Evolutionary conservation across 2,329 filamentous ascomycete genomes (phyloP).

Genomic region (Colletotrichum musae): DNA sequence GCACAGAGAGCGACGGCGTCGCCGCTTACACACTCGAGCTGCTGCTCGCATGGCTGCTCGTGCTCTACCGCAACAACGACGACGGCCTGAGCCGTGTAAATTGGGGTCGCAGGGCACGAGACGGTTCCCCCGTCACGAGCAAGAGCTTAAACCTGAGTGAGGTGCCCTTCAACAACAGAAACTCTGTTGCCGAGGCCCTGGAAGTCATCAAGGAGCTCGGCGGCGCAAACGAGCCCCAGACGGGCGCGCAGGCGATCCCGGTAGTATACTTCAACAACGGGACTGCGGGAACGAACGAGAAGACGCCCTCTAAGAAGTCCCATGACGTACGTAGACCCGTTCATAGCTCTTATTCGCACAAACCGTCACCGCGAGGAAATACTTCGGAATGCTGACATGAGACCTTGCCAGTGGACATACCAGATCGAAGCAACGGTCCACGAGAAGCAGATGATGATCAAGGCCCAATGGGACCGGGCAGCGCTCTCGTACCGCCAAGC

Average conservation of each 20-base stretch:
- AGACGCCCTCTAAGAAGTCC: conserved; percentile 30
- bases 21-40: conserved; percentile 40
- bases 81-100: conserved; percentile 38
- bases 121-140: conserved; percentile 21
- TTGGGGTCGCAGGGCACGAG: conserved; percentile 39
- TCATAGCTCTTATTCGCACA: not conserved
- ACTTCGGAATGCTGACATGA: conserved; percentile 17
- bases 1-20: conserved; percentile 8
- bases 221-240: not conserved
- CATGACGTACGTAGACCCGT: conserved; percentile 33
- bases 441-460: conserved; percentile 37
- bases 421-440: conserved; percentile 41
- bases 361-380: not conserved
- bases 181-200: conserved; percentile 37
- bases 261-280: conserved; percentile 42
- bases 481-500: conserved; percentile 41
- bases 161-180: conserved; percentile 39
- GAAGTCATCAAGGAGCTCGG: conserved; percentile 32
- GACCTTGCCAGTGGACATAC: conserved; percentile 43
- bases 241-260: conserved; percentile 23
- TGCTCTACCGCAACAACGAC: conserved; percentile 44
- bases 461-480: conserved; percentile 42
- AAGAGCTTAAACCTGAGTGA: conserved; percentile 35
- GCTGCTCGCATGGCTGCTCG: conserved; percentile 45
- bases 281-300: conserved; percentile 26